Evolutionary conservation across 73 alveolate genomes (phyloP).

Genomic region (Tetrahymena borealis): DNA sequence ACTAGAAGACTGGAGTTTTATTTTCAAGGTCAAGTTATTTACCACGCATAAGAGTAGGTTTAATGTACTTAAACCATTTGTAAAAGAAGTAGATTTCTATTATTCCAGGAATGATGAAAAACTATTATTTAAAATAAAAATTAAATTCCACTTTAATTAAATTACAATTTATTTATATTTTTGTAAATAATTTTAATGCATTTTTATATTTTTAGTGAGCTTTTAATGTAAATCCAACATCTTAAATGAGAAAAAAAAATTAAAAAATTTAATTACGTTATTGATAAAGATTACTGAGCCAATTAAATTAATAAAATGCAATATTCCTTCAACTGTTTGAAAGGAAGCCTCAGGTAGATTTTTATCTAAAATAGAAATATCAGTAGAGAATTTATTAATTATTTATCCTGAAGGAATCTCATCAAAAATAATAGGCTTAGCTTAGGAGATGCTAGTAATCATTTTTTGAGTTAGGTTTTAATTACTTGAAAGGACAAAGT

Average conservation of each 20-base stretch:
- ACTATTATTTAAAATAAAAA: not conserved
- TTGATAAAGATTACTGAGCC: not conserved
- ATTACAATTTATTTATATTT: too few species aligned
- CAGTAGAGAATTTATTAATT: conserved; percentile 31
- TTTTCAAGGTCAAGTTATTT: not conserved
- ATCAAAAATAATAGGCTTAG: conserved; percentile 34
- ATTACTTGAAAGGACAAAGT: not conserved
- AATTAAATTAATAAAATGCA: not conserved
- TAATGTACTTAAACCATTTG: not conserved
- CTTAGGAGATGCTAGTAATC: conserved; percentile 11
- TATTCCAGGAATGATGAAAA: not conserved
- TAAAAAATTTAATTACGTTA: not conserved
- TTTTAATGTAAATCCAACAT: too few species aligned
- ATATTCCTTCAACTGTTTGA: not conserved
- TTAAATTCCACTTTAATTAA: too few species aligned
- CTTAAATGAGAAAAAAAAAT: too few species aligned
- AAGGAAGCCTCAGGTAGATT: not conserved
- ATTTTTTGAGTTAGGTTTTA: conserved; percentile 6
- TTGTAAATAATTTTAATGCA: too few species aligned
- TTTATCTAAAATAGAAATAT: conserved; percentile 24
- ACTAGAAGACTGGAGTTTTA: not conserved
- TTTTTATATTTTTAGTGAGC: too few species aligned
- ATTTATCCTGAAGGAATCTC: conserved; percentile 28
- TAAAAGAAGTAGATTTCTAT: not conserved
- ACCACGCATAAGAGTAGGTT: not conserved